Conservation (phyloP, 768 basidiomycete genomes). For the Tricholoma terreum region DNA sequence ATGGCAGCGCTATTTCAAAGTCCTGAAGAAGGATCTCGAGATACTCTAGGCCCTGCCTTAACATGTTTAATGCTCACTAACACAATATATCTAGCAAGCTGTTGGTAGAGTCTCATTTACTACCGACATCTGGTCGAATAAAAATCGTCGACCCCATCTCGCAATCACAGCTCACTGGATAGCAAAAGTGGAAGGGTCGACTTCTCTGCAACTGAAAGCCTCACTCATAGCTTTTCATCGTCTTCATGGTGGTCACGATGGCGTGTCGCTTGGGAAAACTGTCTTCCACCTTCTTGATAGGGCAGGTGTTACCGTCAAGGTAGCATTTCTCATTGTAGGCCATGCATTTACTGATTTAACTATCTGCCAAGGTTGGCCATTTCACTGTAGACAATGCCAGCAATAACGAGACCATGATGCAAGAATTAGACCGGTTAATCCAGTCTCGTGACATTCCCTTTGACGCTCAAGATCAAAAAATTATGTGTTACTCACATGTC, state of each 20-base stretch:
- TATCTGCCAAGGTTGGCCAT: too few relatives aligned
- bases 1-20: neutral
- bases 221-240: neutral
- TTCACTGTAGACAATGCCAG: too few relatives aligned
- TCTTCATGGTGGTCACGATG: neutral
- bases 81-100: too few relatives aligned
- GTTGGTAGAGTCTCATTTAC: too few relatives aligned
- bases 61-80: neutral
- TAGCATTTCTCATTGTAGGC: neutral
- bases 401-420: neutral
- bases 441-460: neutral
- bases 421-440: neutral
- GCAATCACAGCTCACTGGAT: too few relatives aligned
- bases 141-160: too few relatives aligned
- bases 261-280: neutral
- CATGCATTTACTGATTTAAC: neutral
- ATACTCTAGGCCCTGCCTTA: neutral
- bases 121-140: too few relatives aligned
- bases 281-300: constrained; percentile 1
- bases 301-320: neutral
- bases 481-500: neutral
- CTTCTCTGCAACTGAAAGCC: neutral
- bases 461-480: neutral
- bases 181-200: neutral
- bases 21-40: neutral